Conservation (phyloP, 2,329 filamentous ascomycete species). For the Pseudodiploospora longispora region DNA sequence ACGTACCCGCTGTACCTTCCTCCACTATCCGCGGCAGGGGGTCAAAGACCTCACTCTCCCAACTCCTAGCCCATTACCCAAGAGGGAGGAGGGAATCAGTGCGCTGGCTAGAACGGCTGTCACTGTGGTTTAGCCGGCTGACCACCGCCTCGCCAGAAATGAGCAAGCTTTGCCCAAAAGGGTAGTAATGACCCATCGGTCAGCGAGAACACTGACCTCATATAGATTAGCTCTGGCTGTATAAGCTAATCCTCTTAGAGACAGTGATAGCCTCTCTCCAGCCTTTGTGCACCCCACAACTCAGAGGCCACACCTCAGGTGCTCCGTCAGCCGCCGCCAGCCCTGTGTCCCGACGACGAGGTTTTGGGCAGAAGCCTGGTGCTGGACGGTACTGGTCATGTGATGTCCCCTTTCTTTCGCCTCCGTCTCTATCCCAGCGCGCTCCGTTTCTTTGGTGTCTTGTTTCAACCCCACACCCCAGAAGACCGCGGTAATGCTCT, state of each 20-base stretch:
- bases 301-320: neutral
- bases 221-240: neutral
- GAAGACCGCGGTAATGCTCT: neutral
- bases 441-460: conserved; percentile 5
- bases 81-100: conserved; percentile 5
- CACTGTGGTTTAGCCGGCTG: neutral
- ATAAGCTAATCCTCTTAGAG: neutral
- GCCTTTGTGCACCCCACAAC: no score
- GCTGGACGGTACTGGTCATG: conserved; percentile 7
- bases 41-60: neutral
- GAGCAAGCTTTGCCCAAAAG: conserved; percentile 1
- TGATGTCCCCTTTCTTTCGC: conserved; percentile 7
- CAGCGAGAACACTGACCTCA: neutral
- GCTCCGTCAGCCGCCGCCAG: conserved; percentile 2
- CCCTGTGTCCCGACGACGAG: conserved; percentile 4
- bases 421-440: no score
- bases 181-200: neutral
- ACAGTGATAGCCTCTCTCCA: no score
- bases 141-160: neutral
- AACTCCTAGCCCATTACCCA: neutral
- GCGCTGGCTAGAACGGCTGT: conserved; percentile 6
- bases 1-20: neutral
- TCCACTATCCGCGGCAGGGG: conserved; percentile 4
- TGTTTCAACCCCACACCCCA: neutral
- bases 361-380: neutral